These are phyloP conservation scores for Pseudogymnoascus sp. DNA, from an alignment of 2,329 filamentous ascomycete species.

Conservation along the genomic window DNA sequence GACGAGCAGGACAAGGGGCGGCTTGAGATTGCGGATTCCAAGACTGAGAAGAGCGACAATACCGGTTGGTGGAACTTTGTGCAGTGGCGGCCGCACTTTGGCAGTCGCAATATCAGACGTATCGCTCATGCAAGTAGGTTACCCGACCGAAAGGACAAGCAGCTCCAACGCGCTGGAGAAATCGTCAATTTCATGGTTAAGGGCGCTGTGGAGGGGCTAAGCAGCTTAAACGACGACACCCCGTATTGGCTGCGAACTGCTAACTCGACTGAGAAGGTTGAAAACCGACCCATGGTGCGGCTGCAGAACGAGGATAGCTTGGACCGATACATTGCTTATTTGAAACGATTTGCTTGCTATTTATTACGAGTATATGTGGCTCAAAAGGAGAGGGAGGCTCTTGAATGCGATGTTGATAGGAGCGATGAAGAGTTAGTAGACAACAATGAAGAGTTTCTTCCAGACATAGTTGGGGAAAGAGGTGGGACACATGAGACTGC, in stretches of 20 bases:
- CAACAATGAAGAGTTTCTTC: background rate
- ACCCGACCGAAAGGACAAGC: conserved; percentile 8
- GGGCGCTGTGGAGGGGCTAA: conserved; percentile 6
- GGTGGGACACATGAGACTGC: background rate
- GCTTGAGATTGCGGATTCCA: background rate
- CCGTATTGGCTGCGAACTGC: conserved; percentile 9
- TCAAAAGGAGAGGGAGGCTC: conserved; percentile 9
- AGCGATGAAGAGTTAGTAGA: background rate
- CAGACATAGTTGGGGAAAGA: background rate
- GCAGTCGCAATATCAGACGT: conserved; percentile 1
- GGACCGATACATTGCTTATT: conserved; percentile 13
- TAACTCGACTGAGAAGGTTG: conserved; percentile 12
- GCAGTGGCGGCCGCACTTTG: background rate
- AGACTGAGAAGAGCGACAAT: background rate
- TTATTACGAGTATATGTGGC: conserved; percentile 7
- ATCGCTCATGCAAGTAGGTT: conserved; percentile 13
- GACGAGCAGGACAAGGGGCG: background rate
- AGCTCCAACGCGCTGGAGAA: background rate
- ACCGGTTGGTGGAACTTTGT: conserved; percentile 2
- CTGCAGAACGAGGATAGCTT: conserved; percentile 13
- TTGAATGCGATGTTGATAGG: background rate
- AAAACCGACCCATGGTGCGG: conserved; percentile 8
- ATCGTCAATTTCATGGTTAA: conserved; percentile 8
- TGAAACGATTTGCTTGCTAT: conserved; percentile 12
- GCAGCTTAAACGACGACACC: conserved; percentile 11